phyloP scores from a whole-genome alignment of 202 grass and related monocot species.

The Eragrostis tef region DNA sequence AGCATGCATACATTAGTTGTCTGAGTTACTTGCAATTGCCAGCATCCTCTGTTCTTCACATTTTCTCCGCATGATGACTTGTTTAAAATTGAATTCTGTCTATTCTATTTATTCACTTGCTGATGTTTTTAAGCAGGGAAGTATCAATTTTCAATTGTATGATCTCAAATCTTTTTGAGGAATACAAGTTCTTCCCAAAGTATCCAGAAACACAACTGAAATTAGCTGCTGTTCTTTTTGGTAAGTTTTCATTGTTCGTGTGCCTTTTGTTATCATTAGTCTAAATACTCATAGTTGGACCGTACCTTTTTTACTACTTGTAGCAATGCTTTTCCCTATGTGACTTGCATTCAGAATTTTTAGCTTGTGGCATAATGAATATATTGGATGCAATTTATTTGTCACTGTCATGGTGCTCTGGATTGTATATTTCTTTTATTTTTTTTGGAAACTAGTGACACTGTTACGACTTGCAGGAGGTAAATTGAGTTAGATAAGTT shows the following conservation, averaged over 20 bases:
- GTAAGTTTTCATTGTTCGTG: slow-evolving; percentile 55
- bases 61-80: slow-evolving; percentile 19
- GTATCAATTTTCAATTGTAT: slow-evolving; percentile 75
- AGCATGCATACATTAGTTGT: slow-evolving; percentile 29
- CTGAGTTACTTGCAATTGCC: slow-evolving; percentile 14
- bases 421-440: not conserved
- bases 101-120: slow-evolving; percentile 30
- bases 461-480: not conserved
- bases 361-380: not conserved
- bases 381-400: slow-evolving; percentile 13
- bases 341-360: slow-evolving; percentile 3
- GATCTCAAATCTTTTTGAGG: slow-evolving; percentile 92
- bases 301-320: slow-evolving; percentile 18
- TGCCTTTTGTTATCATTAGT: slow-evolving; percentile 24
- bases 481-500: slow-evolving; percentile 26
- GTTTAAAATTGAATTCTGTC: slow-evolving; percentile 8
- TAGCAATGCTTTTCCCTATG: slow-evolving; percentile 24
- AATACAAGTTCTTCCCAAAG: slow-evolving; percentile 95
- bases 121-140: slow-evolving; percentile 57
- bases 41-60: not conserved
- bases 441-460: not conserved
- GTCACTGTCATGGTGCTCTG: slow-evolving; percentile 7
- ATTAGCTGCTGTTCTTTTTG: slow-evolving; percentile 83
- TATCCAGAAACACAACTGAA: slow-evolving; percentile 92
- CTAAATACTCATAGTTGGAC: not conserved